Evolutionary conservation across 805 yeast species (phyloP).

Genomic region (Zygosaccharomyces siamensis): DNA sequence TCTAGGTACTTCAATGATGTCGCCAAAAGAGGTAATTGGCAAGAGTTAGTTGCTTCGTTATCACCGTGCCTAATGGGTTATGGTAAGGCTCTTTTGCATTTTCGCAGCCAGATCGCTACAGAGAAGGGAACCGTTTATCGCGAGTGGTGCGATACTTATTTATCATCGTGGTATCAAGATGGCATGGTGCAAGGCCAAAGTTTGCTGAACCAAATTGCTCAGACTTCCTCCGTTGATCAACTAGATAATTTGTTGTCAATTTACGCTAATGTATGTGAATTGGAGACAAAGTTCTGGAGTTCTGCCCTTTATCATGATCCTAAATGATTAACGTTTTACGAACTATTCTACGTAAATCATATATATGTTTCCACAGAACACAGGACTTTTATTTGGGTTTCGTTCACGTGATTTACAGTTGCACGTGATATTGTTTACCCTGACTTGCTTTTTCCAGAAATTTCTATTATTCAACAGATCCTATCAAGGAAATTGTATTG

Average conservation of each 20-base stretch:
- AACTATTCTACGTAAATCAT: background rate
- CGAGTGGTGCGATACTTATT: slow-evolving; percentile 61
- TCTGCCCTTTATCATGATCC: slow-evolving; percentile 32
- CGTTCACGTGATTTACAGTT: background rate
- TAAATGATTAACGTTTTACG: background rate
- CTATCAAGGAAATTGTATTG: background rate
- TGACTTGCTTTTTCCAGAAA: background rate
- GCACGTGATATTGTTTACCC: background rate
- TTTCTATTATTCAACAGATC: background rate
- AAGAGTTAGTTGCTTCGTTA: slow-evolving; percentile 61
- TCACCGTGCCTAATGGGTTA: slow-evolving; percentile 78
- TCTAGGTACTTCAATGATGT: slow-evolving; percentile 54
- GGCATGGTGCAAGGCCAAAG: slow-evolving; percentile 50
- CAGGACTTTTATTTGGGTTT: too few species aligned
- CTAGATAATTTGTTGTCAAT: slow-evolving; percentile 50
- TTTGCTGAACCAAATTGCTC: slow-evolving; percentile 43
- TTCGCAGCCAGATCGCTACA: slow-evolving; percentile 34
- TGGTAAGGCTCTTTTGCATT: slow-evolving; percentile 46
- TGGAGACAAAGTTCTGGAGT: slow-evolving; percentile 71
- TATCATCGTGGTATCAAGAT: slow-evolving; percentile 49
- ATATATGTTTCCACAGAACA: background rate
- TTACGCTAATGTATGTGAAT: slow-evolving; percentile 51
- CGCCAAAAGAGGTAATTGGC: slow-evolving; percentile 52
- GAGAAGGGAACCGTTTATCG: slow-evolving; percentile 24
- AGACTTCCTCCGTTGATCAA: slow-evolving; percentile 40